Base-by-base conservation (phyloP, 805 yeast species). In the Metschnikowia aberdeeniae region DNA sequence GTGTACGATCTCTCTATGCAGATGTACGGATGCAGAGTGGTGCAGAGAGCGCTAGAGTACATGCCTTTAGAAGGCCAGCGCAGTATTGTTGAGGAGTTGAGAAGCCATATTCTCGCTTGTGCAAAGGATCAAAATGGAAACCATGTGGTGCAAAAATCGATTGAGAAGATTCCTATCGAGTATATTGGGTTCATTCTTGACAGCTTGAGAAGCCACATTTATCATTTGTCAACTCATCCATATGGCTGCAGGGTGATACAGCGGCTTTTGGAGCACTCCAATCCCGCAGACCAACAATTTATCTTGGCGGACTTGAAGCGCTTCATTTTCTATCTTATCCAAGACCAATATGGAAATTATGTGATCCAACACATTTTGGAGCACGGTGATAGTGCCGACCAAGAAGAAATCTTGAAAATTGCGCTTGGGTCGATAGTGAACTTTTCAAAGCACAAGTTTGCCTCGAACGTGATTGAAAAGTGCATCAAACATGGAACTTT, bases 211-310 rank as follows among this genome's bases (percentile, higher is more conserved):
- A 78, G 77, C 50, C 84, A 78, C 49, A 85, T 89, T 42, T 86
- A 88, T 59, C 95, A 86, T 59, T 72, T 93, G 52, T 86, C 97
- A 0, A 86, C 95, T 0, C 97, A 93, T 67, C 95, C 97, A 1
- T 93, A 93, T 64, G 99, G 99, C 17, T 93, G 99, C 66, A 78
- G 99, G 44, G 99, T 93, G 2, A 86, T 93, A 51, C 99, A 93
- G 69, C 76, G 99, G 51, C 73, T 92, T 55, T 72, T 93, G 50
- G 98, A 93, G 65, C 84, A 78, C 65, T 86, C 95, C 2, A 72
- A 76, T 20, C 64, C 63, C 7, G 76, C 72, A 5, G 90, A 89
- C 56, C 90, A 86, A 63, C 67, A 73, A 22, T 72, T 70, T 43
- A 82, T 93, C 44, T 66, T 93, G 57, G 70, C 68, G 22, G 95